Base-by-base conservation (phyloP, 306 rosid species). In the Malus asiatica region DNA sequence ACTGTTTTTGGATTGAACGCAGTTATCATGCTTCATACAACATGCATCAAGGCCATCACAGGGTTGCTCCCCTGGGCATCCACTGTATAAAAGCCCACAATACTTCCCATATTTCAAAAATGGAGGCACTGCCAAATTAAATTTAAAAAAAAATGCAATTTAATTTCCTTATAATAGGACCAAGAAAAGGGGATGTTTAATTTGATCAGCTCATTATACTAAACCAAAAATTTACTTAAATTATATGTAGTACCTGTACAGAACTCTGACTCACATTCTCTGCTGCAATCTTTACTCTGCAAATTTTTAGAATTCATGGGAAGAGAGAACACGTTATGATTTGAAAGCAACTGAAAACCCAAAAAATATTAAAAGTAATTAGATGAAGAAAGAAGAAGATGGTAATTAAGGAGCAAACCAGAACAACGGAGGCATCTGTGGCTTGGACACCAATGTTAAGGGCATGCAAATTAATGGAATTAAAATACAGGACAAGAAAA, bases 31-130 rank as follows among this genome's bases (percentile, higher is more conserved):
- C 57, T 81, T 91, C 99, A 92, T 90, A 59, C 98, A 96, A 57
- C 99, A 93, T 58, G 90, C 88, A 58, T 96, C 99, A 57, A 92
- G 95, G 66, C 93, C 99, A 88, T 96, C 96, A 74, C 99, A 96
- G 52, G 99, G 99, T 27, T n/a, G 73, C 85, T 96, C 93, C 29
- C 97, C 98, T 1, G 97, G 96, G 75, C 99, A 96, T 55, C 99
- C 99, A 76, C 99, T 92, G 40, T 89, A 92, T 48, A 92, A 60
- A 27, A 92, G 88, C 32, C 98, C 98, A 79, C 99, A 95, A 63
- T 92, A 95, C 86, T 95, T 92, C 27, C 98, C 99, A 84, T 95
- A 95, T 86, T 91, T 86, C 82, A 96, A 76, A 53, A 92, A 78
- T 79, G 98, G 98, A 68, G 99, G 91, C 77, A 95, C 99, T 90